Base-by-base conservation (phyloP, 2,329 filamentous ascomycete genomes). In the Aureobasidium vineae region DNA sequence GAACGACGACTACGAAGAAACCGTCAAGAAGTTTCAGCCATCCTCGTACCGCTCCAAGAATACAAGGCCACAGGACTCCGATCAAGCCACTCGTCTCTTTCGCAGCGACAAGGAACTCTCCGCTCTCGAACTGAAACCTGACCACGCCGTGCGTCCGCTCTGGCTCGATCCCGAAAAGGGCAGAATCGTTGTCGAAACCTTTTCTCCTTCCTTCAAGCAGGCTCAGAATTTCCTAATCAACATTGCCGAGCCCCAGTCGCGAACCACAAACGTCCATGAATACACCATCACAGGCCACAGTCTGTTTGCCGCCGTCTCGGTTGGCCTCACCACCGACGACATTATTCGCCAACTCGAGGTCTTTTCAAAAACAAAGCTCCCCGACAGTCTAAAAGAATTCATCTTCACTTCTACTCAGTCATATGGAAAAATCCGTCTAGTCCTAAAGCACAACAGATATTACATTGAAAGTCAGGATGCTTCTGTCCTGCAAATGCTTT, bases 161-260 rank as follows among this genome's bases (percentile, higher is more conserved):
- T 98, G 92, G 91, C 95, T 99, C 71, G 92, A 97, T 75, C 91
- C 92, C 2, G 82, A 89, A 54, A 91, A 90, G 75, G 92, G 91
- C 41, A 88, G 89, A 70, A 95, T 98, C 74, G 95, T 96, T 36
- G 83, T 98, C 50, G 94, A 99, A 81, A 96, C 92, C 72, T 98
- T 97, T 80, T 94, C 91, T 63, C 90, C 93, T 2, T 82, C 95
- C 66, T 92, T 94, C 66, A 85, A 89, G 66, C 89, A 93, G 73
- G 94, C 92, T 0, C 92, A 97, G 75, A 92, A 97, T 76, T 97
- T 99, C 75, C 82, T 99, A 67, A 97, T 96, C 72, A 97, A 95
- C 54, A 94, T 99, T 71, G 91, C 94, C 69, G 94, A 99, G 79
- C 95, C 94, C 21, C 83, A 94, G 67, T 97, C 93, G 41, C 88